Base-by-base conservation (phyloP, 1,139 yeast genomes). In the Candida pseudocylindracea region DNA sequence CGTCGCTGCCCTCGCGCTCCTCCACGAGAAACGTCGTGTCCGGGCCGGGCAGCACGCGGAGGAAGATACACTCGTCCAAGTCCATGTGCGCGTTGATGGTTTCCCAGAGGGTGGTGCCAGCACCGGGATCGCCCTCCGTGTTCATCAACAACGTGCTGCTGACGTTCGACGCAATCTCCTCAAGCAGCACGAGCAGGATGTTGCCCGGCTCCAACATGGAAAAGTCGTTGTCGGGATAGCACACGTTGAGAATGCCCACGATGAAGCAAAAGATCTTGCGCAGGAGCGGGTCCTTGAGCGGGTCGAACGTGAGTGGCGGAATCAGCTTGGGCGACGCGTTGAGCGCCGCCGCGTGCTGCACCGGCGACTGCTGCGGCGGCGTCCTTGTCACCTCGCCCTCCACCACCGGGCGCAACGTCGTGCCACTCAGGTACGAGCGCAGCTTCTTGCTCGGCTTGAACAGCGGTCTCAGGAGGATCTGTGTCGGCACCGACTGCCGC, bases 181-280 rank as follows among this genome's bases (percentile, higher is more conserved):
- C 54, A 8, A 50, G 42, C 55, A 58, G 54, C 15, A 60, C 46
- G 36, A 53, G 45, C 38, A 55, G 61, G 36, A 60, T 60, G 38
- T 60, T 60, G 33, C 88, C 93, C 2, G 98, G 98, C 46, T 81
- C 85, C 37, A 88, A 63, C 28, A 73, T 67, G 10, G 92, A 68
- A 45, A 85, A 88, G 47, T 88, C 98, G 46, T 88, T 93, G 49
- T 88, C 98, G 0, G 98, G 96, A 47, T 80, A 88, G 2, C 92
- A 74, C 9, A 92, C 80, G 50, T 88, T 88, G 35, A 88, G 60
- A 28, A 88, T 85, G 2, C 93, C 91, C 37, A 88, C 79, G 35
- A 88, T 57, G 48, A 85, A 80, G 0, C 95, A 91, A 58, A 88
- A 88, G 1, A 88, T 74, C 50, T 80, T 74, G 40, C 94, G 66